A percentile compares a stretch with the other conserved stretches of the same genome.
These are phyloP conservation scores for Carpinus fangiana DNA, from an alignment of 306 rosid species.

Conservation along the genomic window DNA sequence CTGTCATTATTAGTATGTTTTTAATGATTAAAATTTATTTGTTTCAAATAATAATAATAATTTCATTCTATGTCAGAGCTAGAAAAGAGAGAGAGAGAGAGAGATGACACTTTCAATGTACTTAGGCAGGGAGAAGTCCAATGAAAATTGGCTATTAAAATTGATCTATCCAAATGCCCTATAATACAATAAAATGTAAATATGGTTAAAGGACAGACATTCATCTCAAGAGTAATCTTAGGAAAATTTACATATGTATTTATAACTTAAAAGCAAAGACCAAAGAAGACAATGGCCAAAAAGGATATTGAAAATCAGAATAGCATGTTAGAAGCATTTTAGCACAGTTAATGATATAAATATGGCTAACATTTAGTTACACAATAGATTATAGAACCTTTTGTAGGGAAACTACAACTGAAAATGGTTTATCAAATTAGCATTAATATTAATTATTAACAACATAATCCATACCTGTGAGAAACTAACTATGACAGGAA, in stretches of 20 bases:
- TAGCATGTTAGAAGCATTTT: background rate
- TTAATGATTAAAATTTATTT: no score
- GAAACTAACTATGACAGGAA: conserved; percentile 92
- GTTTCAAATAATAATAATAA: no score
- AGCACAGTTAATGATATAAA: background rate
- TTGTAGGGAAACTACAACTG: background rate
- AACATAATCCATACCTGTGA: conserved; percentile 63
- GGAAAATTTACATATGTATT: background rate
- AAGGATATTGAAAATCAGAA: background rate
- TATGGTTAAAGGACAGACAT: no score
- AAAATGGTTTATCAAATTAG: background rate
- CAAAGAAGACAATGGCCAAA: background rate
- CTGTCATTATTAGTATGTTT: no score
- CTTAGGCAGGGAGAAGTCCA: no score
- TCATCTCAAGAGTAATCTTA: background rate
- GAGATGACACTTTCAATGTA: no score
- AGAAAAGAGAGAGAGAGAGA: no score
- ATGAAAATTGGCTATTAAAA: background rate
- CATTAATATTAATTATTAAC: background rate
- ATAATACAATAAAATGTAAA: background rate
- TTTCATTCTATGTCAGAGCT: no score
- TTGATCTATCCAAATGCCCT: background rate
- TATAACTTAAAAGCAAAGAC: background rate
- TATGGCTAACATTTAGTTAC: background rate
- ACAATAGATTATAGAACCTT: background rate